Conservation (phyloP, 208 protist genomes). For the Trypanosoma caninum region DNA sequence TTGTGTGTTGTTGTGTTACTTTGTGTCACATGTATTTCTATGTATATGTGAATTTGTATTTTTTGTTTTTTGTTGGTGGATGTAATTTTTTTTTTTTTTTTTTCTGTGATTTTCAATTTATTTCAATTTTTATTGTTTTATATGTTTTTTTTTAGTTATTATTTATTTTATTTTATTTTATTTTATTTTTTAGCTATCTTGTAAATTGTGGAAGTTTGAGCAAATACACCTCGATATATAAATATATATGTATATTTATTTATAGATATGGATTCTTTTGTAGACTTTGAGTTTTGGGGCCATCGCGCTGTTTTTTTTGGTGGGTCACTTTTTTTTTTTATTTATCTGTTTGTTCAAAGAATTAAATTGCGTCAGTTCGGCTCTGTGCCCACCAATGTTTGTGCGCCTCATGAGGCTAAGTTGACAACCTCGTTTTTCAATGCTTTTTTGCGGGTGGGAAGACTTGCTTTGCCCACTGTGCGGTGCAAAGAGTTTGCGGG, state of each 20-base stretch:
- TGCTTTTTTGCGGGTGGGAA: constrained; percentile 59
- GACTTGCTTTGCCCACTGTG: constrained; percentile 69
- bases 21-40: not conserved
- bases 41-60: constrained; percentile 3
- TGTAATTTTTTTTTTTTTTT: constrained; percentile 18
- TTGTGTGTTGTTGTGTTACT: not conserved
- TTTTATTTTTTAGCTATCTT: too few species aligned
- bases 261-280: not conserved
- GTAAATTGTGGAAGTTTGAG: not conserved
- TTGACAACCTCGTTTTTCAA: constrained; percentile 46
- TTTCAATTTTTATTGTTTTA: constrained; percentile 1
- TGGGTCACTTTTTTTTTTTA: constrained; percentile 1
- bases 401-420: constrained; percentile 60
- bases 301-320: constrained; percentile 7
- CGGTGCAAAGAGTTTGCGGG: constrained; percentile 63
- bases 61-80: constrained; percentile 11
- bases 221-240: not conserved
- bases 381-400: constrained; percentile 30
- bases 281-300: not conserved
- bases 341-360: constrained; percentile 32
- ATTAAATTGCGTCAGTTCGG: constrained; percentile 41
- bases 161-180: constrained; percentile 3
- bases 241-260: not conserved
- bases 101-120: not conserved
- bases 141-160: not conserved